Percentiles rank a stretch among this genome's conserved stretches.
phyloP scores from a whole-genome alignment of 202 grass and related monocot genomes.

The Hordeum pubiflorum region DNA sequence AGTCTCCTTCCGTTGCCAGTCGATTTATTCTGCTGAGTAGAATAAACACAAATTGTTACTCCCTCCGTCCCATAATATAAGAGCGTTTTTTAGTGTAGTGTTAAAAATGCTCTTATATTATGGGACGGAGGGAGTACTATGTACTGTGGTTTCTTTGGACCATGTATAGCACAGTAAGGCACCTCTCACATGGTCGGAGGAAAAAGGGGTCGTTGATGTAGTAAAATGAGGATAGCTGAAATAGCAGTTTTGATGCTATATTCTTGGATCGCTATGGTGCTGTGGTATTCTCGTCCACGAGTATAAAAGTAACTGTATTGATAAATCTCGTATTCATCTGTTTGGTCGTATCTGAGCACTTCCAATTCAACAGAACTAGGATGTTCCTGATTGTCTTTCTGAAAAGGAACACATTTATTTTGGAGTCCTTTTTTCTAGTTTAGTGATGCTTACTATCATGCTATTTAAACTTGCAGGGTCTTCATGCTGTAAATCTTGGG shows the following conservation, averaged over 20 bases:
- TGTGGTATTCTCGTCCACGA: not conserved
- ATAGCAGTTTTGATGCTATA: not conserved
- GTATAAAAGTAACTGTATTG: not conserved
- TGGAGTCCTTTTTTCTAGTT: not conserved
- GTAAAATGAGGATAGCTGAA: not conserved
- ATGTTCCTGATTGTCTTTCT: not conserved
- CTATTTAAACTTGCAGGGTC: constrained; percentile 36
- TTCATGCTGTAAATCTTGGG: constrained; percentile 75
- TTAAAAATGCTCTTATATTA: too few species aligned
- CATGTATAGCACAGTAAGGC: not conserved
- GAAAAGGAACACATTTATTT: not conserved
- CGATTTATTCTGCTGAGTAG: not conserved
- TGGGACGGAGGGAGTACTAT: not conserved
- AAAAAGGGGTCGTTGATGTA: not conserved
- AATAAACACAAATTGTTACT: not conserved
- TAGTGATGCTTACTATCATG: not conserved
- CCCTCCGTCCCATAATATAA: too few species aligned
- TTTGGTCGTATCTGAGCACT: not conserved
- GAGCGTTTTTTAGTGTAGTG: too few species aligned
- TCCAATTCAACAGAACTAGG: not conserved
- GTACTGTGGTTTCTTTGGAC: not conserved
- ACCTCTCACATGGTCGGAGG: not conserved
- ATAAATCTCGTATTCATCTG: not conserved
- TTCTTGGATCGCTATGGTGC: not conserved
- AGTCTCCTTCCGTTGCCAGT: not conserved